Percentiles rank a stretch among this genome's conserved stretches.
phyloP scores from a whole-genome alignment of 306 rosid genomes.

The Lathyrus sativus region DNA sequence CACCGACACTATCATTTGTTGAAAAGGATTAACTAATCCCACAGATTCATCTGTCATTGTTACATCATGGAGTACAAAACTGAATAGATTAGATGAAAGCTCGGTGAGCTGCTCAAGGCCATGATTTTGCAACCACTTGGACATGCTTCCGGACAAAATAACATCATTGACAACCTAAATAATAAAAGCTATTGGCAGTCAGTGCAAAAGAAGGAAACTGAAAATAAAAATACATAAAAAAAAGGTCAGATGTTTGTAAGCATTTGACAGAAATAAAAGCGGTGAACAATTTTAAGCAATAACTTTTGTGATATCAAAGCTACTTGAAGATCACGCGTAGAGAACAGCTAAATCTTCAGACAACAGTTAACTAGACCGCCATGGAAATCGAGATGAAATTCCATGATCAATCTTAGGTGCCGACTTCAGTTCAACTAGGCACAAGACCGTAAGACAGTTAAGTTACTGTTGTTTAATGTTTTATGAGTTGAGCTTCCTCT shows the following conservation, averaged over 20 bases:
- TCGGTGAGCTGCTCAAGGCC: slow-evolving; percentile 89
- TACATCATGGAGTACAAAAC: slow-evolving; percentile 51
- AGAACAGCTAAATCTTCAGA: not conserved
- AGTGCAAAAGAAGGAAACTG: slow-evolving; percentile 20
- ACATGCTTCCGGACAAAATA: slow-evolving; percentile 56
- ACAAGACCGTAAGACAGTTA: slow-evolving; percentile 17
- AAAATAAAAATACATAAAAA: not conserved
- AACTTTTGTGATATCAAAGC: slow-evolving; percentile 18
- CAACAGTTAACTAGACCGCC: slow-evolving; percentile 11
- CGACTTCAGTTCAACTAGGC: slow-evolving; percentile 12
- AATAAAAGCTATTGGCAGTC: slow-evolving; percentile 28
- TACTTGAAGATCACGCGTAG: not conserved
- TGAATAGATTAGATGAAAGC: slow-evolving; percentile 62
- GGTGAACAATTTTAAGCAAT: slow-evolving; percentile 8
- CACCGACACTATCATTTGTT: slow-evolving; percentile 52
- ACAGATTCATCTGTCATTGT: slow-evolving; percentile 45
- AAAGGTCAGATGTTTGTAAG: slow-evolving; percentile 20
- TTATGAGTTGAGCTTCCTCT: slow-evolving; percentile 4
- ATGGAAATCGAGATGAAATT: slow-evolving; percentile 12
- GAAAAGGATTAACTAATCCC: slow-evolving; percentile 52
- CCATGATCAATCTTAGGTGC: slow-evolving; percentile 13
- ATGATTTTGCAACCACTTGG: slow-evolving; percentile 72
- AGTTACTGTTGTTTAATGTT: slow-evolving; percentile 11
- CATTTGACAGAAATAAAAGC: slow-evolving; percentile 11
- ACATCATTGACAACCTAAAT: slow-evolving; percentile 69